Evolutionary conservation across 2,329 filamentous ascomycete genomes (phyloP).

Genomic region (Basipetospora chlamydospora): DNA sequence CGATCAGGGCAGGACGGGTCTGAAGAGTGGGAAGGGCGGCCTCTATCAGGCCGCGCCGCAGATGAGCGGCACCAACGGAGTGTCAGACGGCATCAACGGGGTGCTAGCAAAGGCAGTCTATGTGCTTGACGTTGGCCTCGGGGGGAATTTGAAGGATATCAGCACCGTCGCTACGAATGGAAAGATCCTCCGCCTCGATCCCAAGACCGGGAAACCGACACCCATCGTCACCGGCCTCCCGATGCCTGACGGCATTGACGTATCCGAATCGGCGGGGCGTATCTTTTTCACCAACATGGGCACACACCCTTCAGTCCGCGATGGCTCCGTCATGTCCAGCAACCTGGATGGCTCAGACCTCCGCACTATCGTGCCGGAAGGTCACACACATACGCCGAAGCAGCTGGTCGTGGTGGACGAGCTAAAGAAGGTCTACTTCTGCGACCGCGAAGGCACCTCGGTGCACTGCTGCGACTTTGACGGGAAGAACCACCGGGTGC

Average conservation of each 20-base stretch:
- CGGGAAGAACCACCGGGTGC: slow-evolving; percentile 20
- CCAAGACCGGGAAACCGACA: slow-evolving; percentile 10
- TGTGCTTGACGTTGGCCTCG: slow-evolving; percentile 16
- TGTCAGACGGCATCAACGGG: background rate
- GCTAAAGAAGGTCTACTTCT: slow-evolving; percentile 23
- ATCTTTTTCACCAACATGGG: slow-evolving; percentile 40
- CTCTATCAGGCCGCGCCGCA: slow-evolving; percentile 17
- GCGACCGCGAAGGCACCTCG: slow-evolving; percentile 27
- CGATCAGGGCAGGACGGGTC: slow-evolving; percentile 29
- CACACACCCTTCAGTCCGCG: slow-evolving; percentile 15
- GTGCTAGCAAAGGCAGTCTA: slow-evolving; percentile 8
- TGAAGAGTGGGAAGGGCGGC: slow-evolving; percentile 25
- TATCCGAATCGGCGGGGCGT: slow-evolving; percentile 16
- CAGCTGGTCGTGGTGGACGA: slow-evolving; percentile 21
- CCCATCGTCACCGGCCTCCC: slow-evolving; percentile 13
- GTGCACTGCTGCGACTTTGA: slow-evolving; percentile 24
- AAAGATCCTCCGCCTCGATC: slow-evolving; percentile 5
- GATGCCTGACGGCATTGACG: slow-evolving; percentile 29
- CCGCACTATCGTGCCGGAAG: slow-evolving; percentile 24
- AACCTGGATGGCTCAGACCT: slow-evolving; percentile 34
- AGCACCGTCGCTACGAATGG: background rate
- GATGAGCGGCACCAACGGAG: slow-evolving; percentile 4
- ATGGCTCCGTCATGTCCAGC: slow-evolving; percentile 28
- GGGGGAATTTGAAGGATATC: background rate
- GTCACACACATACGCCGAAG: slow-evolving; percentile 33